Evolutionary conservation across 805 yeast species (phyloP), one percentile per base, ranked within the genome.

Genomic region (Candida andamanensis): DNA sequence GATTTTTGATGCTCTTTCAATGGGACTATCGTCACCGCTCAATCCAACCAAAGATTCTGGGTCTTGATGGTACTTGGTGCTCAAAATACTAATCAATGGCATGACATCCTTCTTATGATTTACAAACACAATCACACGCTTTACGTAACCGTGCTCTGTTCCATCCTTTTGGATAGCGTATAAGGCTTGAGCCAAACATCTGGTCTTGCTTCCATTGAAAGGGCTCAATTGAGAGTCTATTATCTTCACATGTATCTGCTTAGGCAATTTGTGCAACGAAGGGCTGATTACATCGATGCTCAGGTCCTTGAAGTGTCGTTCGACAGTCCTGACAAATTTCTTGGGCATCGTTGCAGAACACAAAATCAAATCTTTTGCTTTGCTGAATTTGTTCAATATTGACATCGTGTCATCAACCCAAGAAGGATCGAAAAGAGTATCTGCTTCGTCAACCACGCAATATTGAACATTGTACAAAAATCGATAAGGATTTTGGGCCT

Each of bases 281-380:
- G 96, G 94, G 1, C 96, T 78, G 2, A 83, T 76, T 11, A 87
- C 75, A 2, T 82, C 68, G 13, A 68, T 63, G 10, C 59, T 35
- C n/a, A 69, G 63, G 29, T 56, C 65, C 0, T 94, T 94, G 55
- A 79, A 87, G 18, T 78, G 47, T 25, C 62, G 63, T 4, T 65
- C 54, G 34, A 89, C 58, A 1, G 81, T 72, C 33, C 72, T 71
- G 35, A 80, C 79, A 50, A 87, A 85, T 37, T 75, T 78, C 18
- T 74, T 71, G 1, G 97, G 95, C 20, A 92, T 80, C 0, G 98
- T 90, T 0, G 97, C 97, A 1, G 95, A 80, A 37, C 90, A 85
- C 44, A 90, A 74, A 1, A 89, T 69, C 15, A 86, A 54, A 39
- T 85, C 82, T 28, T 64, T 67, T 24, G 82, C 58, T 37, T 73